Evolutionary conservation across 805 yeast genomes (phyloP), one percentile per base, ranked within the genome.

Genomic region (Spathaspora passalidarum): DNA sequence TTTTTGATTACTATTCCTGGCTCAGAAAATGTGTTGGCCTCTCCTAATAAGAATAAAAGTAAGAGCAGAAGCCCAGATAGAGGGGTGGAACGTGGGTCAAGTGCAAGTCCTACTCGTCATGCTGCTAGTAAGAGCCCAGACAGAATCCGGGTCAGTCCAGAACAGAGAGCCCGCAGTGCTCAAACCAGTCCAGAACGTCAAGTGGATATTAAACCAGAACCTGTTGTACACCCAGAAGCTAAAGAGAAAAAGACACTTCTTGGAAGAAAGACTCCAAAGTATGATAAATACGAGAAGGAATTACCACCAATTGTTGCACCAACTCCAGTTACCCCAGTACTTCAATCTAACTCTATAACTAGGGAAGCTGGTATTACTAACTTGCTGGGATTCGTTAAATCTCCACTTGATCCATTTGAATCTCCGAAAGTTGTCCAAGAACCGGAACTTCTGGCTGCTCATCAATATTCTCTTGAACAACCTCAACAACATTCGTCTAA

Each of bases 401-500:
- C 23, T 2, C 25, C 38, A 4, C 18, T 4, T 4, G 25, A 19
- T 13, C 21, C 18, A 11, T 35, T 19, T 10, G 22, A 9, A 35
- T 13, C 16, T 16, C 36, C 5, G 19, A 32, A 16, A 18, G 16
- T 14, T 16, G 17, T 14, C 10, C 17, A 6, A 32, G 18, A 13
- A 4, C 29, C 3, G 29, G 13, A 25, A 25, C 13, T 10, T 10
- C 29, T 25, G n/a, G n/a, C 4, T n/a, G 9, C n/a, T 25, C 3
- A 25, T 11, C 4, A 25, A 25, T 4, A 29, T 17, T 36, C 35
- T 3, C 34, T 13, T 29, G 34, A 29, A 17, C 44, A 38, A 3
- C 44, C 43, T 2, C 49, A 43, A 16, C 47, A 37, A 6, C 43
- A 47, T 20, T 47, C 54, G 13, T 55, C 49, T 8, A 11, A 34